Conservation (phyloP, 768 basidiomycete species). For the Hemileccinum rubropunctum region DNA sequence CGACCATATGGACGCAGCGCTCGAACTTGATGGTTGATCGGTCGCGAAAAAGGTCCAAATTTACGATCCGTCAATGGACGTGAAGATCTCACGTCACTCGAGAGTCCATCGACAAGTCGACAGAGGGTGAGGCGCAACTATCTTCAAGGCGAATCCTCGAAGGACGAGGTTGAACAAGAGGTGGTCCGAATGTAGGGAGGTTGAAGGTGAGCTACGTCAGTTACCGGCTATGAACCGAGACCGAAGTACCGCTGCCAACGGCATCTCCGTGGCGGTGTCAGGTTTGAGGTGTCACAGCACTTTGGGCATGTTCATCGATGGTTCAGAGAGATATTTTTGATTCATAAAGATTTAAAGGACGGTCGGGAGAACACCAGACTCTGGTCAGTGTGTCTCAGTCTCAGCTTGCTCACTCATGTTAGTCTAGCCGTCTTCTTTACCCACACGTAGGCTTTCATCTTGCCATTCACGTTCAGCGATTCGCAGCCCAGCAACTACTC, state of each 20-base stretch:
- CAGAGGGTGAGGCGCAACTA: no score
- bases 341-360: not conserved
- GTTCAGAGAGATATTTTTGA: not conserved
- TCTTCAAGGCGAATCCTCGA: no score
- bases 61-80: no score
- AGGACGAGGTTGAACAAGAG: not conserved
- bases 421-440: not conserved
- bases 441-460: not conserved
- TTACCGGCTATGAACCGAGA: not conserved
- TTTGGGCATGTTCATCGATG: not conserved
- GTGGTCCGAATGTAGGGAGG: not conserved
- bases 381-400: not conserved
- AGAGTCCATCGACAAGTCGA: no score
- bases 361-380: not conserved
- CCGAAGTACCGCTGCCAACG: not conserved
- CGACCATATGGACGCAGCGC: not conserved
- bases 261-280: not conserved
- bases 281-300: not conserved
- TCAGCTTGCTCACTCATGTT: no score
- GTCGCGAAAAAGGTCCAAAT: no score
- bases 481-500: conserved; percentile 4
- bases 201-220: not conserved
- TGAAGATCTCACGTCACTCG: no score
- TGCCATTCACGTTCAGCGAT: conserved; percentile 11
- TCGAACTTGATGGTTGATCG: not conserved